Base-by-base conservation (phyloP, 257 asterid species). In the Paulownia fortunei region DNA sequence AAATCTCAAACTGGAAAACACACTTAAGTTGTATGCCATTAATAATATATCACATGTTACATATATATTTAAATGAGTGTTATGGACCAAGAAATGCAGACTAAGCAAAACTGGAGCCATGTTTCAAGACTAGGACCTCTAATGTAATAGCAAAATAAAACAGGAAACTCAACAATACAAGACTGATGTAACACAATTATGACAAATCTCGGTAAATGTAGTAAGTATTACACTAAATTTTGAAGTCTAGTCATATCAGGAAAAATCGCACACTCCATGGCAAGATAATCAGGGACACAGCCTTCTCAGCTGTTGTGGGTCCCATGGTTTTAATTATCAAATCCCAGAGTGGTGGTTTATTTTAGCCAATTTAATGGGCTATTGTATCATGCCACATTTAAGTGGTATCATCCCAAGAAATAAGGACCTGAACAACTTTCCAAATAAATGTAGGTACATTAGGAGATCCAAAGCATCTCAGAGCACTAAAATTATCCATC, bases 401-500 rank as follows among this genome's bases (percentile, higher is more conserved):
- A 61, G 62, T 78, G 65, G 65, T 39, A 11, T 6, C 34, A 41
- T 27, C 42, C 42, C 36, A 62, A 37, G 44, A 72, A 39, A 49
- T 46, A 41, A 41, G 44, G 30, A 19, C 44, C 51, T 27, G 34
- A 46, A 70, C 66, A 69, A 26, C 55, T 55, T 73, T 30, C 42
- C 56, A 63, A 36, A 62, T 10, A 15, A 51, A 44, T 59, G 51
- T 12, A 5, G 27, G 8, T 19, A 32, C 0, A 18, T 13, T 18
- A 51, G 52, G 8, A 54, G 44, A 41, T 27, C 39, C 1, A 30
- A 62, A 73, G 83, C 64, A 79, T 56, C 62, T 72, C 30, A 16
- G 37, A 76, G 32, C 47, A 81, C 32, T 19, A 62, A 54, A 19
- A 70, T 42, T 69, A 71, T 36, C 37, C 32, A 16, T 1, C 32